Conservation (phyloP, 495 filamentous ascomycete species). For the Aspergillus coremiiformis region DNA sequence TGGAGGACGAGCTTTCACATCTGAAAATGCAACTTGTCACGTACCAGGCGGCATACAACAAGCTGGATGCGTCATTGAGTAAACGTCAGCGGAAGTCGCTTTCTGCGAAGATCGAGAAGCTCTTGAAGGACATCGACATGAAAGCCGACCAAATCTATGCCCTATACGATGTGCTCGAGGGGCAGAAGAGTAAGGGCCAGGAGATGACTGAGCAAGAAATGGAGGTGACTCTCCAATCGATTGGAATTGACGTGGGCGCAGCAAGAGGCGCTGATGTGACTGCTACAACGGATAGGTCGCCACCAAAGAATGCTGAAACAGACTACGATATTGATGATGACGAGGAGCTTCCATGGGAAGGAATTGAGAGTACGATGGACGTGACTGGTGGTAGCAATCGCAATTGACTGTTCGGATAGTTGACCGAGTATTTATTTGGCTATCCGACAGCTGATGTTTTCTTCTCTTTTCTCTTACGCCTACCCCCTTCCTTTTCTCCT, state of each 20-base stretch:
- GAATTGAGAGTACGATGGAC: slow-evolving; percentile 46
- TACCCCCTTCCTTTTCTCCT: background rate
- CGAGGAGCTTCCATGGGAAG: slow-evolving; percentile 45
- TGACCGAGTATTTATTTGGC: background rate
- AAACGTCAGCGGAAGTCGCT: slow-evolving; percentile 62
- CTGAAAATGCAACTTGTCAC: slow-evolving; percentile 58
- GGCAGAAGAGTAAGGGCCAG: slow-evolving; percentile 57
- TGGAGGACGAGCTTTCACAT: slow-evolving; percentile 78
- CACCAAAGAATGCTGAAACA: slow-evolving; percentile 18
- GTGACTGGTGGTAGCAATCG: slow-evolving; percentile 28
- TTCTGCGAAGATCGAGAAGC: slow-evolving; percentile 53
- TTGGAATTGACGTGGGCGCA: slow-evolving; percentile 40
- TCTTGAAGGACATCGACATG: slow-evolving; percentile 59
- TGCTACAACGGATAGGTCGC: slow-evolving; percentile 28
- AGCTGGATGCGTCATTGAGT: slow-evolving; percentile 59
- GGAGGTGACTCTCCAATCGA: slow-evolving; percentile 58
- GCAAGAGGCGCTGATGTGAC: slow-evolving; percentile 25
- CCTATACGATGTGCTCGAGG: slow-evolving; percentile 85
- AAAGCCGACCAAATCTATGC: slow-evolving; percentile 86
- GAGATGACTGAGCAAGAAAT: slow-evolving; percentile 60
- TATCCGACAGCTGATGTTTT: background rate
- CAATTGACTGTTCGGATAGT: slow-evolving; percentile 5
- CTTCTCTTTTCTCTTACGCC: too few species aligned
- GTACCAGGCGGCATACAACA: slow-evolving; percentile 55
- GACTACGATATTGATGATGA: slow-evolving; percentile 34